phyloP scores from a whole-genome alignment of 768 basidiomycete genomes.

The Lactifluus hygrophoroides region DNA sequence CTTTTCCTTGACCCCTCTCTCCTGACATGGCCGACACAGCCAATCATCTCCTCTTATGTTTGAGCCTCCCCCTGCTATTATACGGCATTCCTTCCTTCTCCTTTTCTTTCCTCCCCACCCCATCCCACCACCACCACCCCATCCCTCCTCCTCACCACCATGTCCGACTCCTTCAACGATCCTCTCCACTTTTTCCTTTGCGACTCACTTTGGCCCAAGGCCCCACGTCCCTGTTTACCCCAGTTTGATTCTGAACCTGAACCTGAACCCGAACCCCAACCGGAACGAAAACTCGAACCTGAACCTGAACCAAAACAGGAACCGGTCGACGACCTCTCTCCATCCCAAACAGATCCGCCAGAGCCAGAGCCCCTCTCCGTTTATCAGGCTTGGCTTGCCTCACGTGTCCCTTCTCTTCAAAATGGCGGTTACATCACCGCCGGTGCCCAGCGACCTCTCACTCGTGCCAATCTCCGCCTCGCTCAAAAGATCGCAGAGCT shows the following conservation, averaged over 20 bases:
- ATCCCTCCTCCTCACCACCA: not conserved
- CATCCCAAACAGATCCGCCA: not conserved
- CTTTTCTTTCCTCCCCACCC: not conserved
- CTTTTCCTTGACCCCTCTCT: not conserved
- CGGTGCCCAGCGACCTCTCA: constrained; percentile 62
- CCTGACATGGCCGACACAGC: constrained; percentile 7
- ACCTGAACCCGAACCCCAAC: not conserved
- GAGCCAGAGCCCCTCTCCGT: constrained; percentile 7
- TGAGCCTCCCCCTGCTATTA: not conserved
- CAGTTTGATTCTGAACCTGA: constrained; percentile 1
- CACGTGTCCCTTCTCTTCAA: constrained; percentile 17
- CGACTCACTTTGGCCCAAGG: not conserved
- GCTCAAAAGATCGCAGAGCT: constrained; percentile 47
- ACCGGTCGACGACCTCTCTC: not conserved
- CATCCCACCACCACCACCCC: no score
- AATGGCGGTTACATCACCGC: constrained; percentile 32
- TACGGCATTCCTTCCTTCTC: constrained; percentile 4
- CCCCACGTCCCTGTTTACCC: not conserved
- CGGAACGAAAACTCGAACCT: not conserved
- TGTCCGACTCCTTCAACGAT: constrained; percentile 3
- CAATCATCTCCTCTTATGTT: constrained; percentile 14
- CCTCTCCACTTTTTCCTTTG: constrained; percentile 10
- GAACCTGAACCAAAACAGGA: not conserved
- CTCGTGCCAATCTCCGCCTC: constrained; percentile 43
- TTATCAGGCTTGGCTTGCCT: constrained; percentile 26